Conservation (phyloP, 73 alveolate genomes). For the Blepharisma japonicum region DNA sequence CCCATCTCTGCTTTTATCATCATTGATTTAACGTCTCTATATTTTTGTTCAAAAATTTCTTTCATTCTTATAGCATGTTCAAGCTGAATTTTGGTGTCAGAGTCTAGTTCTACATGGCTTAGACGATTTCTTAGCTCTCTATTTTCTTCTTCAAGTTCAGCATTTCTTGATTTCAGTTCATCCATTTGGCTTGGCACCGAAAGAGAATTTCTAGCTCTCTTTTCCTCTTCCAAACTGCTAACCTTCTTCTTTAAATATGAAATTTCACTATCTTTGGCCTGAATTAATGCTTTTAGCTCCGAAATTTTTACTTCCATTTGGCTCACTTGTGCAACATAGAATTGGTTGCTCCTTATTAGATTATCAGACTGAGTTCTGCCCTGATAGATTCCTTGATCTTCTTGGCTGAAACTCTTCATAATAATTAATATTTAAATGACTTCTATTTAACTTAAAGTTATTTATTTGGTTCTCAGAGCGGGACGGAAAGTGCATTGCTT, state of each 20-base stretch:
- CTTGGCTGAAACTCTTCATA: too few relatives aligned
- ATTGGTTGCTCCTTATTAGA: constrained; percentile 5
- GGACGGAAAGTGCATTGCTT: too few relatives aligned
- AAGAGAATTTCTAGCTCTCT: too few relatives aligned
- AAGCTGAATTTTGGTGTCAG: constrained; percentile 10
- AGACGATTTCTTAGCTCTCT: background rate
- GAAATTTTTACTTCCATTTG: constrained; percentile 26
- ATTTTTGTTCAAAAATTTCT: constrained; percentile 24
- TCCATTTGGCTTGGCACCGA: too few relatives aligned
- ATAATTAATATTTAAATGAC: too few relatives aligned
- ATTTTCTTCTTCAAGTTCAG: background rate
- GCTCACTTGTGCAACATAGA: constrained; percentile 27
- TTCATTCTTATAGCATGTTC: constrained; percentile 19
- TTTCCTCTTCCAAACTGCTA: background rate
- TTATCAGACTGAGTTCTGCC: background rate
- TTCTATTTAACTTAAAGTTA: too few relatives aligned
- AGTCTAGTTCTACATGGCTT: background rate
- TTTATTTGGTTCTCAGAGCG: too few relatives aligned
- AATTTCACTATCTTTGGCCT: constrained; percentile 27
- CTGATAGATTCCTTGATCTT: too few relatives aligned
- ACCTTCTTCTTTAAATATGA: background rate
- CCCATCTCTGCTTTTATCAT: too few relatives aligned
- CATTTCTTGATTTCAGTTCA: too few relatives aligned
- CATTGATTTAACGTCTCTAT: constrained; percentile 9
- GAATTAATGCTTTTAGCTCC: constrained; percentile 4